Base-by-base conservation (phyloP, 176 grass and related monocot species). In the Canna indica region DNA sequence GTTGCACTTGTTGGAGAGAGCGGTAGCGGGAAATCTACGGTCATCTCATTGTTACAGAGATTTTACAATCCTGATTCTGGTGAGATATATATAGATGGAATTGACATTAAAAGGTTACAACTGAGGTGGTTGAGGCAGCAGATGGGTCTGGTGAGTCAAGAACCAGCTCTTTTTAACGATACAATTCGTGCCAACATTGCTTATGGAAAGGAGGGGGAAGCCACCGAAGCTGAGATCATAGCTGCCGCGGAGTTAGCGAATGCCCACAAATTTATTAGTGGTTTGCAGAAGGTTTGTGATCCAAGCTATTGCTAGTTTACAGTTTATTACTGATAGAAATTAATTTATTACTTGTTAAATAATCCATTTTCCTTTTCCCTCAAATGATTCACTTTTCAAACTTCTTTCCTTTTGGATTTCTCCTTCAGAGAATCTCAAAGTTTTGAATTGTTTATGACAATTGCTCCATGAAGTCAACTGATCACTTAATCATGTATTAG, bases 141-240 rank as follows among this genome's bases (percentile, higher is more conserved):
- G 80, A 99, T 94, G 95, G 95, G 95, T 9, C 78, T 94, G 39
- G 95, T 99, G 65, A 94, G 95, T 67, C 95, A 99, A 86, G 95
- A 99, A 69, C 95, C 95, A 5, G 78, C 87, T 50, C 79, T 99
- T 10, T 99, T 99, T 69, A 99, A 93, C 11, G 95, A 92, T 8
- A 88, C 95, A 0, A 90, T 99, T 73, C 80, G 87, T 47, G 75
- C 86, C 34, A 99, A 99, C 68, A 90, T 99, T 74, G 95, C 90
- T 38, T 99, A 99, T 47, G 95, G 95, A 9, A 99, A 99, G 71
- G 90, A 94, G 47, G 95, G 87, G 48, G 48, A 68, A 22, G 90
- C 95, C 46, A 85, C 82, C 28, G 95, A 99, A 48, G 85, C 84
- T 3, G 95, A 93, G 39, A 87, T 99, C 61, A 54, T 80, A 72